Evolutionary conservation across 2,329 filamentous ascomycete species (phyloP), one percentile per base, ranked within the genome.

Genomic region (Zelopaecilomyces penicillatus): DNA sequence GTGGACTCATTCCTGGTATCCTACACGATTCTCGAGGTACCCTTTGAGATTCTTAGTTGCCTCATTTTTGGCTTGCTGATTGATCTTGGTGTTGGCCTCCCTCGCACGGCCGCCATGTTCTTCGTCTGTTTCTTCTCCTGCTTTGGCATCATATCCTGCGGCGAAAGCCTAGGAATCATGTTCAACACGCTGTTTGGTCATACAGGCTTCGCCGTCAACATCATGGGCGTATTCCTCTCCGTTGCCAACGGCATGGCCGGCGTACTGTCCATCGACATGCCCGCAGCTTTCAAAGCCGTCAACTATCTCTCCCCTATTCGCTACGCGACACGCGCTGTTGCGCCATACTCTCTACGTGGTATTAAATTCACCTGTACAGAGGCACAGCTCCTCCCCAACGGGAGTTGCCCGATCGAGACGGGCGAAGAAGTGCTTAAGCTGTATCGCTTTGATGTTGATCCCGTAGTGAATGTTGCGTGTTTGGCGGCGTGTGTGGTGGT

Each of bases 161-260:
- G 85, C 28, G 85, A 89, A 66, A 84, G 79, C 43, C 57, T 89
- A 1, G 85, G 85, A 1, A 88, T 90, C 57, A 80, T 87, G 66
- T 89, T 89, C 69, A 87, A 87, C 65, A 88, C 84, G 0, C 65
- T 89, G 6, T 85, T 88, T 59, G 62, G 60, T 6, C 84, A 89
- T 57, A 85, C 83, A 0, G 85, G 85, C 2, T 89, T 89, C 59
- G 83, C 84, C 0, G 78, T 89, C 47, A 87, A 86, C 53, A 64
- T 87, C 45, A 87, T 83, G 51, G 80, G 76, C 1, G 74, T 87
- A 36, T 69, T 89, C 12, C 69, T 90, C 4, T 81, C 79, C 0
- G 75, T 90, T 6, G 80, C 83, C 0, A 82, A 83, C 53, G 75
- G 80, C 56, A 85, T 89, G 73, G 76, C 76, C 0, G 85, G 85